Conservation (phyloP, 805 yeast genomes). For the Pichia cabralensis region DNA sequence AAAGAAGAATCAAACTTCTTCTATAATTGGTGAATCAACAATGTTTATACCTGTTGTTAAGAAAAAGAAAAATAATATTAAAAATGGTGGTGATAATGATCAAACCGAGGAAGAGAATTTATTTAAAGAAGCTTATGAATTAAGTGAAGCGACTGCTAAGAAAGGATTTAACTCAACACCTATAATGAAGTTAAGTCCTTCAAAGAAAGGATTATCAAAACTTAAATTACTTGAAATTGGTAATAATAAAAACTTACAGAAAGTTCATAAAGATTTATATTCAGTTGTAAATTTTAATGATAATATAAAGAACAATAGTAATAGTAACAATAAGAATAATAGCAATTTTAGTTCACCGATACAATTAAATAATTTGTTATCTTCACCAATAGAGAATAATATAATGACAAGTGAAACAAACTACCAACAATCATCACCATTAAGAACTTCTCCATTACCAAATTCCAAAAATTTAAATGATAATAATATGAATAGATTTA, state of each 20-base stretch:
- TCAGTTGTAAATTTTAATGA: conserved; percentile 11
- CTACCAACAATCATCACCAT: conserved; percentile 16
- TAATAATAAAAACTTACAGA: conserved; percentile 1
- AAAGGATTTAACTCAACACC: conserved; percentile 24
- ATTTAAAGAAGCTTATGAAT: conserved; percentile 18
- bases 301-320: neutral
- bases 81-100: too few species aligned
- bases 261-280: conserved; percentile 17
- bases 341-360: neutral
- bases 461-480: neutral
- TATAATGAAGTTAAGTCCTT: conserved; percentile 24
- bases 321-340: neutral
- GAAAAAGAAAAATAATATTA: too few species aligned
- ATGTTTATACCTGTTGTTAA: conserved; percentile 15
- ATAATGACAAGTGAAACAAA: conserved; percentile 4
- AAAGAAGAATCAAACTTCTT: conserved; percentile 13
- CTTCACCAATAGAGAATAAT: conserved; percentile 7
- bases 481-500: neutral
- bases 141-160: conserved; percentile 22
- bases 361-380: neutral
- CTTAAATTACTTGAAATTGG: neutral
- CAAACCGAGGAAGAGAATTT: too few species aligned
- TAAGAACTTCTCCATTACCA: conserved; percentile 22
- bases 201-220: conserved; percentile 1
- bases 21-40: conserved; percentile 19